Base-by-base conservation (phyloP, 805 yeast species). In the Candida pseudofarinosa region DNA sequence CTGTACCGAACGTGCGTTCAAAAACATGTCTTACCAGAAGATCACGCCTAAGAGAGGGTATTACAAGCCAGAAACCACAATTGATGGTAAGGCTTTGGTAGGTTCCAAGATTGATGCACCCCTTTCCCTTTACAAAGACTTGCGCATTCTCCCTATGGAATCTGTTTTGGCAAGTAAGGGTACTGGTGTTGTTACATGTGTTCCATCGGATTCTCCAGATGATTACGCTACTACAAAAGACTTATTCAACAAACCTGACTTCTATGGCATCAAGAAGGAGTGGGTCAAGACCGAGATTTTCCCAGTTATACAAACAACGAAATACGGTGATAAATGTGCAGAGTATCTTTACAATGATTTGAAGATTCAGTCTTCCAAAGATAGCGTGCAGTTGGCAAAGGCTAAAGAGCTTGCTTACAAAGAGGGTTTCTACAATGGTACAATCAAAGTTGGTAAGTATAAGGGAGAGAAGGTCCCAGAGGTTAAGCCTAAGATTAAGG, bases 111-210 rank as follows among this genome's bases (percentile, higher is more conserved):
- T 93, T 57, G 67, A 73, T 52, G 95, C 98, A 30, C 98, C 98
- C 42, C 71, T 85, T 53, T 79, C 97, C 10, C 74, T 74, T 17
- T 72, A 81, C 62, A 71, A 79, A 41, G 79, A 83, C 53, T 72
- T 93, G 51, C 77, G 93, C 56, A 85, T 93, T 44, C 77, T 93
- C 52, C 99, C 99, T 54, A 93, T 93, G 99, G 98, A 91, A 67
- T 88, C 97, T 32, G 91, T 93, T 43, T 75, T 91, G 63, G 95
- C 96, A 33, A 76, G 81, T 43, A 93, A 93, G 74, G 99, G 99
- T 78, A 93, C 98, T 37, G 99, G 98, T 74, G 97, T 93, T 37
- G 99, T 93, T 45, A 91, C 98, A 4, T 93, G 97, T 74, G 98
- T 90, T 49, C 99, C 98, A 49, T 84, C 96, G n/a, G 97, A 90